Evolutionary conservation across 805 yeast species (phyloP).

Genomic region (Metschnikowia shivogae): DNA sequence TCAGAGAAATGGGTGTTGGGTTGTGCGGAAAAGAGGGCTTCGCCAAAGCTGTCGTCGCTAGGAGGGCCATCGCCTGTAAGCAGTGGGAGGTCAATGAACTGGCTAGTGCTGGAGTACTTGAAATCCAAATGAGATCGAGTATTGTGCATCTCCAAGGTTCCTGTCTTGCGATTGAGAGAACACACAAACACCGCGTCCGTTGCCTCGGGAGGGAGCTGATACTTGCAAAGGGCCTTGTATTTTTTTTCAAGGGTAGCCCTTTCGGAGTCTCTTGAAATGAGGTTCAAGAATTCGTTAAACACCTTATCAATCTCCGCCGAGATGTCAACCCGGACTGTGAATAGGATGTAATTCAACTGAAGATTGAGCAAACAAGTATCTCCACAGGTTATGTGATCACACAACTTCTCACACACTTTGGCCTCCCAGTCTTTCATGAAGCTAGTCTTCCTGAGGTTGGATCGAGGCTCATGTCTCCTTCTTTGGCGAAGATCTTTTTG

Average conservation of each 20-base stretch:
- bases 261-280: constrained; percentile 4
- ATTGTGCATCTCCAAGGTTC: constrained; percentile 31
- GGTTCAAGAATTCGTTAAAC: constrained; percentile 4
- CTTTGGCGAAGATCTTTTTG: background rate
- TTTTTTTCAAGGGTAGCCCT: constrained; percentile 3
- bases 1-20: background rate
- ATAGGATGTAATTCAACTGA: constrained; percentile 35
- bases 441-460: constrained; percentile 6
- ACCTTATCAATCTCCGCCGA: constrained; percentile 21
- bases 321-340: constrained; percentile 30
- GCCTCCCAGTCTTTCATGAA: constrained; percentile 32
- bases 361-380: constrained; percentile 31
- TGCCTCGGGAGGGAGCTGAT: background rate
- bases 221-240: constrained; percentile 5
- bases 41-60: background rate
- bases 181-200: constrained; percentile 24
- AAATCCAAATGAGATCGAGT: constrained; percentile 26
- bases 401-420: constrained; percentile 23
- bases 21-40: background rate
- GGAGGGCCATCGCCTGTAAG: background rate
- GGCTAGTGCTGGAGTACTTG: constrained; percentile 10
- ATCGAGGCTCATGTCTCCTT: constrained; percentile 2
- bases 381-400: constrained; percentile 23
- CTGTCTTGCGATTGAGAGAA: constrained; percentile 35
- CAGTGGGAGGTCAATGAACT: background rate